Percentiles rank a stretch among this genome's conserved stretches.
These are phyloP conservation scores for Aegilops bicornis DNA, from an alignment of 176 grass and related monocot species.

Conservation along the genomic window DNA sequence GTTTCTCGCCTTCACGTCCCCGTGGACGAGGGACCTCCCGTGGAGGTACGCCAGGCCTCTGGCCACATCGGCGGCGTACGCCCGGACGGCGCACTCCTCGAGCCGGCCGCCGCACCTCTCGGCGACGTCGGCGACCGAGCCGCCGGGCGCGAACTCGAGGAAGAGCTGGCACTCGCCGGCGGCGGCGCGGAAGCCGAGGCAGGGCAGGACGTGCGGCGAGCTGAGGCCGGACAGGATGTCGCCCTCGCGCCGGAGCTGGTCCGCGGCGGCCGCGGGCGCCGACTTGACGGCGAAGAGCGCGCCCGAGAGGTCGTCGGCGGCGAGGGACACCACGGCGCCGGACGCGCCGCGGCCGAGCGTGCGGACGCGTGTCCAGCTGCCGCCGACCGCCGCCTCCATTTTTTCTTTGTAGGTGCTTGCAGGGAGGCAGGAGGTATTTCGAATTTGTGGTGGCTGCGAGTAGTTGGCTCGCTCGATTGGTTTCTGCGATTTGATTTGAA, in stretches of 20 bases:
- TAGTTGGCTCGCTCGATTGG: not conserved
- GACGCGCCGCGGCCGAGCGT: constrained; percentile 58
- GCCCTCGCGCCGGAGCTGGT: constrained; percentile 49
- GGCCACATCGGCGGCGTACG: constrained; percentile 48
- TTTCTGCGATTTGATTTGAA: constrained; percentile 34
- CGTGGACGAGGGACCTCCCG: constrained; percentile 48
- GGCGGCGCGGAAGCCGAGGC: constrained; percentile 39
- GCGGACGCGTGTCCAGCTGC: constrained; percentile 47
- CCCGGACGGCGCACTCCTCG: constrained; percentile 27
- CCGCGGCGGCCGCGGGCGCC: constrained; percentile 4
- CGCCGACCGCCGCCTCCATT: constrained; percentile 31
- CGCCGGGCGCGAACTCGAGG: constrained; percentile 70
- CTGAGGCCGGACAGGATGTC: constrained; percentile 52
- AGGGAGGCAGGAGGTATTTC: not conserved
- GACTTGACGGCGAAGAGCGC: constrained; percentile 76
- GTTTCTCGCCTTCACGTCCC: constrained; percentile 67
- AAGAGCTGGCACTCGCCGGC: constrained; percentile 44
- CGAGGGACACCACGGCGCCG: constrained; percentile 43
- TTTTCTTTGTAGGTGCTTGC: not conserved
- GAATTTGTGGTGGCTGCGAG: constrained; percentile 7
- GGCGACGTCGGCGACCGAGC: constrained; percentile 54
- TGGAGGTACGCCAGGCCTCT: constrained; percentile 62
- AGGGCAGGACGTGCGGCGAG: constrained; percentile 61
- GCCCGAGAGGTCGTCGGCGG: constrained; percentile 31
- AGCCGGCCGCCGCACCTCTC: constrained; percentile 26